Percentiles rank a stretch among this genome's conserved stretches.
Conservation (phyloP, 192 early-diverging fungal species). For the Mortierella hygrophila region DNA sequence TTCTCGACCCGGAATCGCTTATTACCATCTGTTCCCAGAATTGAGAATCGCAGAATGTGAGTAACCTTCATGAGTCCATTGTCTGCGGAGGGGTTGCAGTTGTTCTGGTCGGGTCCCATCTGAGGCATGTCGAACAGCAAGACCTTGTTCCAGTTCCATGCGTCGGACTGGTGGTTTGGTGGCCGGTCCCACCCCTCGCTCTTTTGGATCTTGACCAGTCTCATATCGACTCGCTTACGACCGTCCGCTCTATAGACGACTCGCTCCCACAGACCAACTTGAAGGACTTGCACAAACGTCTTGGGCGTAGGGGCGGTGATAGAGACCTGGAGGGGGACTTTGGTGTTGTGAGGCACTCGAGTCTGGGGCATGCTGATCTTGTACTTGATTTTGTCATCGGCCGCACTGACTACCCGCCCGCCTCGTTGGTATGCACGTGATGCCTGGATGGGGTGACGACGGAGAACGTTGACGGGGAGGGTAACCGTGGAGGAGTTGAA, state of each 20-base stretch:
- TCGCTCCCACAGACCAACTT: slow-evolving; percentile 50
- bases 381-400: slow-evolving; percentile 49
- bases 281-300: slow-evolving; percentile 35
- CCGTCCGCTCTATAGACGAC: slow-evolving; percentile 48
- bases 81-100: slow-evolving; percentile 50
- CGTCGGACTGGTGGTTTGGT: slow-evolving; percentile 3
- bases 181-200: slow-evolving; percentile 47
- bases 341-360: slow-evolving; percentile 45
- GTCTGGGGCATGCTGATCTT: slow-evolving; percentile 43
- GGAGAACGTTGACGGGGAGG: slow-evolving; percentile 21
- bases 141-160: slow-evolving; percentile 56
- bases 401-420: slow-evolving; percentile 15
- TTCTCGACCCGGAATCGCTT: slow-evolving; percentile 41
- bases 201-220: slow-evolving; percentile 55
- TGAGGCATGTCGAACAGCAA: slow-evolving; percentile 50
- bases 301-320: slow-evolving; percentile 27
- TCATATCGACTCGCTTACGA: slow-evolving; percentile 48
- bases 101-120: slow-evolving; percentile 39
- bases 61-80: slow-evolving; percentile 51
- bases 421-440: slow-evolving; percentile 33
- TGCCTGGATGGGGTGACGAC: slow-evolving; percentile 32
- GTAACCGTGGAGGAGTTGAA: slow-evolving; percentile 34
- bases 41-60: slow-evolving; percentile 39
- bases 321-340: slow-evolving; percentile 47
- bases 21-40: slow-evolving; percentile 33